These are phyloP conservation scores for Acanthamoeba sp. DNA, from an alignment of 208 protist genomes.

Conservation along the genomic window DNA sequence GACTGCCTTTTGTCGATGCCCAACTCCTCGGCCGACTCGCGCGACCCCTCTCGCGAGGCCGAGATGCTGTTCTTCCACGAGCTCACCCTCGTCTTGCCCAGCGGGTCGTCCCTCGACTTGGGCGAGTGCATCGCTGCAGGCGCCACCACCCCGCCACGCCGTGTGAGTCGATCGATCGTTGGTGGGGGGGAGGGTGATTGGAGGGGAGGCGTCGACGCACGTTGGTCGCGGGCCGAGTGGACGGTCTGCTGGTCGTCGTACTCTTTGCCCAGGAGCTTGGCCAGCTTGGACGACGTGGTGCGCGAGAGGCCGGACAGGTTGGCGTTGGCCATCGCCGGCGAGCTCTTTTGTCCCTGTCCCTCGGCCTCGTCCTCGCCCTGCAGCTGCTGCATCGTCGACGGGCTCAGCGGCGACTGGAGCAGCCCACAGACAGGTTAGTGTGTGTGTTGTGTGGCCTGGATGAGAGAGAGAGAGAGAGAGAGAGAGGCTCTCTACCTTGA, in stretches of 20 bases:
- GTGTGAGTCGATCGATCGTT: too few species aligned
- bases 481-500: neutral
- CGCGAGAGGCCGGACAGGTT: constrained; percentile 12
- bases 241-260: constrained; percentile 53
- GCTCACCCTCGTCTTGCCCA: neutral
- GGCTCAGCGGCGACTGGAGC: too few species aligned
- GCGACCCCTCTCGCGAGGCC: constrained; percentile 17
- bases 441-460: too few species aligned
- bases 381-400: too few species aligned
- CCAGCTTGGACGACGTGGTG: constrained; percentile 55
- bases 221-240: neutral
- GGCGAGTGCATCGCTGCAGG: neutral
- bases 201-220: too few species aligned
- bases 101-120: neutral
- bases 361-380: too few species aligned
- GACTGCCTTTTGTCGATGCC: constrained; percentile 45
- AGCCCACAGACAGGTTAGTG: too few species aligned
- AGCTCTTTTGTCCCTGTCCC: too few species aligned
- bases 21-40: constrained; percentile 33
- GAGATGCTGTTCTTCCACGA: constrained; percentile 41
- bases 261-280: constrained; percentile 65
- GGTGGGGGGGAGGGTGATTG: too few species aligned
- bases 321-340: neutral
- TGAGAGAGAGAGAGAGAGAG: neutral
- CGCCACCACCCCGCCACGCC: too few species aligned